These are phyloP conservation scores for Coemansia sp. DNA, from an alignment of 192 early-diverging fungal species.

Conservation along the genomic window DNA sequence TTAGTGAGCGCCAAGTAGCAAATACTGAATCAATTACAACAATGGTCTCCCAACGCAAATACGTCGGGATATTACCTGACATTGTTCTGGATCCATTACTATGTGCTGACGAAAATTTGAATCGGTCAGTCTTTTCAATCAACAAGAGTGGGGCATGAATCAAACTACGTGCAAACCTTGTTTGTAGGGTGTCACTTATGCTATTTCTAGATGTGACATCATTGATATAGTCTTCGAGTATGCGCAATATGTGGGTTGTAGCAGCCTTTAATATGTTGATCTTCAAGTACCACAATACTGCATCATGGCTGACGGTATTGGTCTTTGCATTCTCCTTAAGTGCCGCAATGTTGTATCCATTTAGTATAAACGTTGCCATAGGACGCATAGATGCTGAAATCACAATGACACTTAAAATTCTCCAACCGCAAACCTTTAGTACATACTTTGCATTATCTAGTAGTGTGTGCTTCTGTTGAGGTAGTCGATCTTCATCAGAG, in stretches of 20 bases:
- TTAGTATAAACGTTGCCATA: conserved; percentile 22
- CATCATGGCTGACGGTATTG: not conserved
- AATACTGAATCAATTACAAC: not conserved
- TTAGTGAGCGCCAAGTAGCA: not conserved
- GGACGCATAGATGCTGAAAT: conserved; percentile 4
- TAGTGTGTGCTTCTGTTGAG: not conserved
- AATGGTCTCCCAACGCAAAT: not conserved
- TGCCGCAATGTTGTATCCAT: conserved; percentile 22
- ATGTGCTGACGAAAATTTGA: conserved; percentile 5
- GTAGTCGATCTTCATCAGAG: too few relatives aligned
- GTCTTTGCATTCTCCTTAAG: not conserved
- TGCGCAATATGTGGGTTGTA: not conserved
- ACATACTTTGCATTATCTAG: not conserved
- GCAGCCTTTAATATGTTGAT: not conserved
- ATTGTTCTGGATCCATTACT: not conserved
- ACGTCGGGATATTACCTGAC: not conserved
- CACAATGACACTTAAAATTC: not conserved
- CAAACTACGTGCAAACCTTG: not conserved
- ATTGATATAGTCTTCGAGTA: not conserved
- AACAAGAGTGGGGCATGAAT: conserved; percentile 10
- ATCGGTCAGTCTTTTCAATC: conserved; percentile 13
- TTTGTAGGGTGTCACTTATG: not conserved
- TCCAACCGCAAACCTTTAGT: not conserved
- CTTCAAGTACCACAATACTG: conserved; percentile 3
- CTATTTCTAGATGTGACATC: not conserved